Conservation (phyloP, 805 yeast species). For the Lipomyces spencermartinsiae region DNA sequence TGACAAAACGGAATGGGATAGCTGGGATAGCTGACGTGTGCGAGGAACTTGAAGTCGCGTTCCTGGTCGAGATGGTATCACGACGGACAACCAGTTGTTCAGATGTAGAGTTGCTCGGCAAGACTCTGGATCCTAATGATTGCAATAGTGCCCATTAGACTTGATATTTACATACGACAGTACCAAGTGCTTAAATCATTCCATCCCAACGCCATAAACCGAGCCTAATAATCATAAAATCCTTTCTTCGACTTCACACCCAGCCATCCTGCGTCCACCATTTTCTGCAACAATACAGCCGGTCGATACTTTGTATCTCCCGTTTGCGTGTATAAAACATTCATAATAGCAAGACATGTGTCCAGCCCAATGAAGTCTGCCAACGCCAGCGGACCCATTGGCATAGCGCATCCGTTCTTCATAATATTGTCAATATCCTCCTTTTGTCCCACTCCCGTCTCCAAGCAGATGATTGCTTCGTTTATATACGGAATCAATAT, state of each 20-base stretch:
- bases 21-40: no score
- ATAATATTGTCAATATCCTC: conserved; percentile 54
- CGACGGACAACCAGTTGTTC: no score
- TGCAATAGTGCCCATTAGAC: no score
- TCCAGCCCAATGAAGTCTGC: conserved; percentile 55
- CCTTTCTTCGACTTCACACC: conserved; percentile 52
- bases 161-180: no score
- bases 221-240: conserved; percentile 48
- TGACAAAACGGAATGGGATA: no score
- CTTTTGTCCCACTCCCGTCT: conserved; percentile 50
- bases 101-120: no score
- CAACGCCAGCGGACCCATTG: conserved; percentile 53
- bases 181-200: no score
- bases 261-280: conserved; percentile 53
- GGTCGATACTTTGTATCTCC: conserved; percentile 54
- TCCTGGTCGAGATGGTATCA: no score
- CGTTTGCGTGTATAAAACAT: conserved; percentile 50
- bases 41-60: no score
- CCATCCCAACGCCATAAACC: neutral
- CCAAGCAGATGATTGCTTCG: conserved; percentile 51
- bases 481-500: conserved; percentile 53
- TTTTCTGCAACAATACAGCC: conserved; percentile 47
- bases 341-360: conserved; percentile 52
- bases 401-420: conserved; percentile 56
- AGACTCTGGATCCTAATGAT: no score